Evolutionary conservation across 768 basidiomycete genomes (phyloP), one percentile per base, ranked within the genome.

Genomic region (Collybia nuda): DNA sequence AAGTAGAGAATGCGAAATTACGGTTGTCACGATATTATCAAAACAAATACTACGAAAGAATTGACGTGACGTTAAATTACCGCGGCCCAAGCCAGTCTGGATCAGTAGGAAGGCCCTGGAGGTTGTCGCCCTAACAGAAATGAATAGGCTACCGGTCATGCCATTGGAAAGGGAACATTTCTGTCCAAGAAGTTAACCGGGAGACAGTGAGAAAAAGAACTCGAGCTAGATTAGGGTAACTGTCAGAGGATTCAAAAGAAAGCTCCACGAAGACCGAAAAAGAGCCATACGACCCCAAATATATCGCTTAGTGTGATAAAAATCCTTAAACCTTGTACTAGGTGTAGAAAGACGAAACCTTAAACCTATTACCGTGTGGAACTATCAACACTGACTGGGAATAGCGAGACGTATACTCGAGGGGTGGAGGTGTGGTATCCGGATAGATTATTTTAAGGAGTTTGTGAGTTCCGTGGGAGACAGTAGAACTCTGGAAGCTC

Each of bases 61-160:
- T 54, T 67, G 69, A 71, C 69, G 67, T 73, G 71, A 73, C 70
- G 66, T 72, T 63, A 63, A 62, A 49, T 63, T 64, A 57, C 56
- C 62, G 64, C 59, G 62, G 64, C 49, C 62, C 54, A 56, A 59
- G 43, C 43, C 38, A 48, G 44, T 39, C 18, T n/a, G 48, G 9
- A 11, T 32, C 9, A 14, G 52, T 40, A 45, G 17, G 26, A 35
- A 44, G 40, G 48, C n/a, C n/a, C n/a, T n/a, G n/a, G n/a, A n/a
- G n/a, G n/a, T n/a, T 44, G 45, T 49, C 60, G 58, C 59, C 40
- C 44, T 19, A 42, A 37, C 38, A 48, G 37, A 47, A 53, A 47
- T 44, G 32, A 54, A 52, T 48, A 44, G 42, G 61, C 56, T 59
- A 53, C 54, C 56, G 51, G 47, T 55, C 53, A 53, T 52, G 40